Evolutionary conservation across 306 rosid genomes (phyloP).

Genomic region (Begonia peltatifolia): DNA sequence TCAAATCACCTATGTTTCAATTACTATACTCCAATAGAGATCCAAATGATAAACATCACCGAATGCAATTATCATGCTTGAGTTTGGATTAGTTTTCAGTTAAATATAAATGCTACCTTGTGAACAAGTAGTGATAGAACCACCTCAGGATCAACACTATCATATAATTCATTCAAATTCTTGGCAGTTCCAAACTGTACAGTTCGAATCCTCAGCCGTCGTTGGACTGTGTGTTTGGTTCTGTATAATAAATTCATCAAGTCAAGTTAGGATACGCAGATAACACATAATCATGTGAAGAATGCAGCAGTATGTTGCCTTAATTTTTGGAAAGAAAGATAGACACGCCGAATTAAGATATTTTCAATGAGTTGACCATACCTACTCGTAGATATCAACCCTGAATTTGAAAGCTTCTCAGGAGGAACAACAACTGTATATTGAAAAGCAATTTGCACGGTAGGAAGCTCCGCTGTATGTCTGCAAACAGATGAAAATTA

Average conservation of each 20-base stretch:
- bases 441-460: slow-evolving; percentile 83
- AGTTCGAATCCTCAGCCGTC: slow-evolving; percentile 76
- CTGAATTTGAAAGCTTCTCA: slow-evolving; percentile 48
- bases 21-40: too few relatives aligned
- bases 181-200: slow-evolving; percentile 69
- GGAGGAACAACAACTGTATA: slow-evolving; percentile 87
- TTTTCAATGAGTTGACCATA: slow-evolving; percentile 9
- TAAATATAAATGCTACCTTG: slow-evolving; percentile 36
- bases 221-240: slow-evolving; percentile 60
- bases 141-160: slow-evolving; percentile 84
- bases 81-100: too few relatives aligned
- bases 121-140: slow-evolving; percentile 76
- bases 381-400: slow-evolving; percentile 44
- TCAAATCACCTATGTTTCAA: too few relatives aligned
- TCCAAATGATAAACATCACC: too few relatives aligned
- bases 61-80: too few relatives aligned
- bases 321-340: neutral
- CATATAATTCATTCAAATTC: slow-evolving; percentile 62
- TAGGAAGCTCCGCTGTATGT: slow-evolving; percentile 59
- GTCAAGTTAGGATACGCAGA: slow-evolving; percentile 10
- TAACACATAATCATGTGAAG: neutral
- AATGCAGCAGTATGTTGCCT: neutral
- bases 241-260: slow-evolving; percentile 29
- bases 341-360: neutral
- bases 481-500: slow-evolving; percentile 18